phyloP scores from a whole-genome alignment of 768 basidiomycete species.

The Kwoniella bestiolae region DNA sequence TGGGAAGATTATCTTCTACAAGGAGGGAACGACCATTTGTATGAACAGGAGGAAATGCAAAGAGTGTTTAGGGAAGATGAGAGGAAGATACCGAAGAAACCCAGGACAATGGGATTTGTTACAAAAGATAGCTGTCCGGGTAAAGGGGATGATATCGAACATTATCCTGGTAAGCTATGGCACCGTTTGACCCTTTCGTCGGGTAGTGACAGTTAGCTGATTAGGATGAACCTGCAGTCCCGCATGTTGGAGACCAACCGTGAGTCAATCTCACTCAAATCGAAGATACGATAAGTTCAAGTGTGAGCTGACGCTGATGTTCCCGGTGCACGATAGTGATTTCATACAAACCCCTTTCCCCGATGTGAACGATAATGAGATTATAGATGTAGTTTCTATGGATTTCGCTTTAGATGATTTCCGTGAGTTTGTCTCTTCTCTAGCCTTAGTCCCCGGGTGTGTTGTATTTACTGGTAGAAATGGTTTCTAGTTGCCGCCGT shows the following conservation, averaged over 20 bases:
- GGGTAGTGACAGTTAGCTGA: constrained; percentile 2
- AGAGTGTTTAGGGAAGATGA: constrained; percentile 18
- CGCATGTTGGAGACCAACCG: constrained; percentile 33
- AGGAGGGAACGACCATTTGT: neutral
- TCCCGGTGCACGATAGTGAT: constrained; percentile 31
- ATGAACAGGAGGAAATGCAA: constrained; percentile 20
- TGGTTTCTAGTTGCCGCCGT: constrained; percentile 45
- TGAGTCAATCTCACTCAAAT: constrained; percentile 24
- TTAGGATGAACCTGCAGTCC: constrained; percentile 29
- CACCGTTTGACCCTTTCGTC: neutral
- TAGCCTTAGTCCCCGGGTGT: too few relatives aligned
- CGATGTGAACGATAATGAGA: constrained; percentile 37
- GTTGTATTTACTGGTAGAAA: too few relatives aligned
- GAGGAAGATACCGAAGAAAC: constrained; percentile 14
- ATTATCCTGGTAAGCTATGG: constrained; percentile 47
- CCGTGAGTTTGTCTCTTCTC: constrained; percentile 39
- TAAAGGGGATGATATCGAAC: constrained; percentile 54
- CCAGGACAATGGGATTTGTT: constrained; percentile 40
- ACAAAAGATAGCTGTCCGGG: constrained; percentile 45
- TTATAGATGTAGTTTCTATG: constrained; percentile 52
- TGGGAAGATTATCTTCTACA: constrained; percentile 27
- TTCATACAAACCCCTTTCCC: constrained; percentile 47
- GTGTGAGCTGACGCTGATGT: neutral
- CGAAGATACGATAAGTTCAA: too few relatives aligned
- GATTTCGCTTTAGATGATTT: constrained; percentile 55